phyloP scores from a whole-genome alignment of 2,329 filamentous ascomycete genomes.

The Tympanopsis confertula region DNA sequence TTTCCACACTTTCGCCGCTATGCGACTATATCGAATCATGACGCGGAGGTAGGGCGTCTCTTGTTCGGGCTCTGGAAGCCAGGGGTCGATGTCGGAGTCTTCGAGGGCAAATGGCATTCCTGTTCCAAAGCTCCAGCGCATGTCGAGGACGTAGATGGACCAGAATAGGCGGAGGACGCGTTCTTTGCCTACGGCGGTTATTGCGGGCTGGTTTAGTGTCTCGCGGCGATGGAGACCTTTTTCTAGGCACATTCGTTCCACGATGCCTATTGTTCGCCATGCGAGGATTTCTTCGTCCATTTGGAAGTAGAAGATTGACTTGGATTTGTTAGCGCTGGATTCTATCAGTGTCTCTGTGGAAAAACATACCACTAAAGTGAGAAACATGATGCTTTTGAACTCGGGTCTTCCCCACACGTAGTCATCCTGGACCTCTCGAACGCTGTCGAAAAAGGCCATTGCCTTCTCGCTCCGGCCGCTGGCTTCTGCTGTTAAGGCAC shows the following conservation, averaged over 20 bases:
- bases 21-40: conserved; percentile 32
- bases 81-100: conserved; percentile 35
- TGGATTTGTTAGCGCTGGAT: background rate
- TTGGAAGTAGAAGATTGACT: conserved; percentile 26
- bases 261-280: conserved; percentile 33
- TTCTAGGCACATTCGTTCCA: conserved; percentile 30
- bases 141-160: conserved; percentile 37
- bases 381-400: background rate
- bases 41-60: conserved; percentile 28
- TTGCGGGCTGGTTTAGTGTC: conserved; percentile 15
- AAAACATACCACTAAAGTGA: conserved; percentile 3
- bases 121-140: conserved; percentile 38
- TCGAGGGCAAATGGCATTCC: conserved; percentile 34
- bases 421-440: conserved; percentile 43
- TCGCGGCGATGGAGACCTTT: conserved; percentile 33
- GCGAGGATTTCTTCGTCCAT: conserved; percentile 35
- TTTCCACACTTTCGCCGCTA: conserved; percentile 33
- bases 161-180: conserved; percentile 25
- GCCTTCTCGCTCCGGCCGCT: conserved; percentile 50
- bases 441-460: conserved; percentile 44
- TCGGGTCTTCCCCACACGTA: background rate
- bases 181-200: conserved; percentile 2
- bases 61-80: conserved; percentile 27
- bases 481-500: conserved; percentile 47
- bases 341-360: background rate